Base-by-base conservation (phyloP, 345 rosid genomes). In the Acer campestre region DNA sequence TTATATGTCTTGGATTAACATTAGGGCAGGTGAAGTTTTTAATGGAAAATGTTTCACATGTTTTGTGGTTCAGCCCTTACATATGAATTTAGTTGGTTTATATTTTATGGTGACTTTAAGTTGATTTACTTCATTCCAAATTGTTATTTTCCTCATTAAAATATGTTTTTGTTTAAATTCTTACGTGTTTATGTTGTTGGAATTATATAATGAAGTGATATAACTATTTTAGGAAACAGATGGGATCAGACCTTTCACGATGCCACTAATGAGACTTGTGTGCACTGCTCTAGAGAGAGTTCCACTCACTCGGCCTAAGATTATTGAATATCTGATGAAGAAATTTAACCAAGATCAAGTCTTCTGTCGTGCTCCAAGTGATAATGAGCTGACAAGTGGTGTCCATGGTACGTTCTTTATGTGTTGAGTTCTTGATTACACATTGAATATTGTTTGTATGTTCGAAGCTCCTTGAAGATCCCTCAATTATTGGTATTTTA, bases 241-340 rank as follows among this genome's bases (percentile, higher is more conserved):
- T 89, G 99, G 99, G 77, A 91, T 96, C 69, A 91, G 99, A 83
- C 99, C 98, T 75, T 96, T 96, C 75, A 91, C 93, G 12, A 96
- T 96, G 98, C 98, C 99, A 22, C 90, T 96, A 51, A 96, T 96
- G 99, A 91, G 84, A 84, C 97, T 96, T 71, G 98, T 97, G n/a
- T 94, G 98, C 74, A 92, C 98, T 61, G 99, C 98, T 0, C 71
- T 94, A 79, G 99, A 94, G 82, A 92, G 99, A 86, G 99, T 92
- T 83, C 97, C 98, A 51, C 88, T 96, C 17, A 94, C 94, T 3
- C 86, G 99, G 7, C 76, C 82, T 5, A 92, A 89, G 84, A 80
- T 92, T 72, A 86, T 94, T 7, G 91, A 89, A 16, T 59, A 87
- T 79, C 83, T 94, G 83, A 84, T 79, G 80, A 86, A 83, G 85